phyloP scores from a whole-genome alignment of 768 basidiomycete species.

The Boletus rex-veris region DNA sequence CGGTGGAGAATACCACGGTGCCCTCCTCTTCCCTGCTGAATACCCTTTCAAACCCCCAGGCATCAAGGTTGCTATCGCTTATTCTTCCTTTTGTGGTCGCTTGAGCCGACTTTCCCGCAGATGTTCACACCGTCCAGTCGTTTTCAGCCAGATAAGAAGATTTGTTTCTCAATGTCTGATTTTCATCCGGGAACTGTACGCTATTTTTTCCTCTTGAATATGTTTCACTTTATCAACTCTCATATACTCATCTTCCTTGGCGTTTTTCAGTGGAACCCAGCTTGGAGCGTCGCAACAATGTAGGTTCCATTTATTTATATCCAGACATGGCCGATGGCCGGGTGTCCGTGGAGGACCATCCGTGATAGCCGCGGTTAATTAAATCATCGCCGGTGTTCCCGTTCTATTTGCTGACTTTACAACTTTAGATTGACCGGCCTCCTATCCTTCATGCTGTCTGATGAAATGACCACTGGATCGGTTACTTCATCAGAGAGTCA shows the following conservation, averaged over 20 bases:
- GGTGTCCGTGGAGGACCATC: conserved; percentile 8
- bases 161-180: conserved; percentile 98
- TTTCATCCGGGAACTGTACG: conserved; percentile 86
- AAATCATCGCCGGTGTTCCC: conserved; percentile 8
- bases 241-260: not conserved
- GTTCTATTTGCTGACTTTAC: conserved; percentile 8
- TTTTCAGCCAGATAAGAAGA: conserved; percentile 90
- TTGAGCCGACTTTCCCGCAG: conserved; percentile 38
- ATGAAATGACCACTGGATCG: conserved; percentile 96
- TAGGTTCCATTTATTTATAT: conserved; percentile 38
- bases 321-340: not conserved
- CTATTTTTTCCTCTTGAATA: conserved; percentile 13
- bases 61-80: conserved; percentile 67
- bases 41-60: conserved; percentile 97
- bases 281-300: conserved; percentile 95
- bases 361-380: conserved; percentile 13
- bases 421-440: conserved; percentile 79
- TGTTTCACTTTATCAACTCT: not conserved
- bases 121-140: conserved; percentile 91
- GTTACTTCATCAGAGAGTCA: conserved; percentile 76
- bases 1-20: conserved; percentile 93
- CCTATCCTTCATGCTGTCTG: conserved; percentile 90
- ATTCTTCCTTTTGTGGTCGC: conserved; percentile 1
- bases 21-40: conserved; percentile 88
- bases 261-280: conserved; percentile 80